Conservation (phyloP, 805 yeast species). For the Candida tallmaniae region DNA sequence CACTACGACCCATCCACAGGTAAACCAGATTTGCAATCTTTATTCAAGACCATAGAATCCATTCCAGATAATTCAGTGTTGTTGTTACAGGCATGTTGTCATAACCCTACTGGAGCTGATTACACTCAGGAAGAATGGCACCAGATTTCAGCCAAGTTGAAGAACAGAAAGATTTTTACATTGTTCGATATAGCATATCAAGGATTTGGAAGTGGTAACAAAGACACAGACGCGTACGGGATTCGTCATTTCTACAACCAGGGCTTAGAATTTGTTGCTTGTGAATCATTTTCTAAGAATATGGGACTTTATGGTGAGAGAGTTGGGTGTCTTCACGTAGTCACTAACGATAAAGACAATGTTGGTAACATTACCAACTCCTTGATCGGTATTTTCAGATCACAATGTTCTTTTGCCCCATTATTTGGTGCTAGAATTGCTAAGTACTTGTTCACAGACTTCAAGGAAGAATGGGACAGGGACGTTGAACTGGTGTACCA, state of each 20-base stretch:
- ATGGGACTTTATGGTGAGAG: constrained; percentile 40
- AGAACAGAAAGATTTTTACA: constrained; percentile 22
- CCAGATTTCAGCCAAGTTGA: constrained; percentile 21
- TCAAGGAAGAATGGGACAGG: constrained; percentile 28
- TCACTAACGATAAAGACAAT: constrained; percentile 15
- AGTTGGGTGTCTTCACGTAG: constrained; percentile 35
- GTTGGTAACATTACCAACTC: constrained; percentile 16
- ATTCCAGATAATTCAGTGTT: constrained; percentile 32
- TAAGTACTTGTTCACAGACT: constrained; percentile 24
- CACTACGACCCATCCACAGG: constrained; percentile 28
- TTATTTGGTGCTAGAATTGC: constrained; percentile 45
- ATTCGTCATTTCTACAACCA: constrained; percentile 31
- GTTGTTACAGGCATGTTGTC: constrained; percentile 40
- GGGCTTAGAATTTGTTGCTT: constrained; percentile 25
- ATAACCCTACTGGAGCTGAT: constrained; percentile 44
- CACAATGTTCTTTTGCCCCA: constrained; percentile 44
- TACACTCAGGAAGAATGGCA: constrained; percentile 34
- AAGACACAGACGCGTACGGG: constrained; percentile 48
- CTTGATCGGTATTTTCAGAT: constrained; percentile 31
- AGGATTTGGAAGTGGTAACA: constrained; percentile 50
- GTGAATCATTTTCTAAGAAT: constrained; percentile 41
- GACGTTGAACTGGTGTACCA: constrained; percentile 28
- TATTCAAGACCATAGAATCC: constrained; percentile 20
- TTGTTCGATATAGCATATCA: constrained; percentile 41
- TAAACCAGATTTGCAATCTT: constrained; percentile 24